Base-by-base conservation (phyloP, 208 protist species). In the Acanthamoeba triangularis region DNA sequence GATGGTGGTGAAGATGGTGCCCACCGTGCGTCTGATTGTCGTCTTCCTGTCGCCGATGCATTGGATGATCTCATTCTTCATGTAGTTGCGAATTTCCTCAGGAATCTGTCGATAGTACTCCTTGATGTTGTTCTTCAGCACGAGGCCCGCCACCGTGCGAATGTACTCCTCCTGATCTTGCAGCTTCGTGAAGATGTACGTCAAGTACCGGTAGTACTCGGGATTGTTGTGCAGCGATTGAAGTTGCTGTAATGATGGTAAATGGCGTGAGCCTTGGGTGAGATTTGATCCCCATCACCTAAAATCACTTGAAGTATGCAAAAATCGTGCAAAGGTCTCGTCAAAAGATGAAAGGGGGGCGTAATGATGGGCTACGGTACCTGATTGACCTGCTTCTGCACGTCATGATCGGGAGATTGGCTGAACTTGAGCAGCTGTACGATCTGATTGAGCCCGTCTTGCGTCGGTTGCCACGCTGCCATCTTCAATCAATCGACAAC, bases 151-250 rank as follows among this genome's bases (percentile, higher is more conserved):
- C 65, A 97, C 82, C 92, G 82, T 94, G 30, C 96, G 95, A 13
- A 97, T 61, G 30, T 93, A 28, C 41, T 54, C 72, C 41, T 88
- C 56, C 47, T 96, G 59, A 13, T 96, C 41, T n/a, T 11, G 23
- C 14, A 91, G 33, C 30, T 92, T 61, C 30, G 54, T 52, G 61
- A 97, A 94, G 11, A 97, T 97, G 78, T 92, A 93, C 49, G 65
- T 93, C 13, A 97, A 72, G 92, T 97, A 97, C 52, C 95, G 94
- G 78, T 96, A 96, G 76, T 95, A 97, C 56, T 97, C 96, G 61
- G 96, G 96, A 63, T 96, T 94, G n/a, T 88, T 72, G 78, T 97
- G 80, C 54, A 97, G 96, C 44, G 33, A 59, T 30, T 90, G 33
- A 20, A 97, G 90, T 88, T 97, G 95, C 96, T 97, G 23, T 23